Base-by-base conservation (phyloP, 495 filamentous ascomycete species). In the Annulohypoxylon bovei region DNA sequence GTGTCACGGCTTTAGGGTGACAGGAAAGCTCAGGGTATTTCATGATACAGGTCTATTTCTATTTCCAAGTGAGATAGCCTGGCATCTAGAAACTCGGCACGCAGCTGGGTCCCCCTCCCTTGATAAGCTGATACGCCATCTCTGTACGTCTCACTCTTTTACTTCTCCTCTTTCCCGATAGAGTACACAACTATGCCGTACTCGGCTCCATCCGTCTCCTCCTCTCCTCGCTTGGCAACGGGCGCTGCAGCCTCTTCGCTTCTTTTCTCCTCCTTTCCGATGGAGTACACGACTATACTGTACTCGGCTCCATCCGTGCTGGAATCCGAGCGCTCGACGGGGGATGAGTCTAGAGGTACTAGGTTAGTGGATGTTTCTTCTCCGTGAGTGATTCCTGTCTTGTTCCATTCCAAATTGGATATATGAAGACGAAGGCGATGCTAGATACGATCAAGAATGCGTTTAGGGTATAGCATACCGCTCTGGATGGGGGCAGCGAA, bases 401-500 rank as follows among this genome's bases (percentile, higher is more conserved):
- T 49, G 28, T 4, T n/a, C n/a, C n/a, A n/a, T n/a, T n/a, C n/a
- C n/a, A n/a, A n/a, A n/a, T n/a, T n/a, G n/a, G n/a, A n/a, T n/a
- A n/a, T n/a, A n/a, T 1, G 39, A 18, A 42, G 32, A 35, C 4
- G 32, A 35, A 35, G 18, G 8, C 20, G 54, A 3, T 3, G 4
- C 22, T n/a, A n/a, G n/a, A n/a, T n/a, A n/a, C n/a, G n/a, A n/a
- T n/a, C n/a, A n/a, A 12, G 22, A 49, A 4, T 27, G 12, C 2
- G 28, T 2, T n/a, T 3, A 5, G 16, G n/a, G n/a, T 5, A 44
- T 30, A 23, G 23, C 65, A 27, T 67, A 67, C 65, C 28, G 28
- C 20, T 67, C n/a, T 33, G 30, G 27, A 61, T 0, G n/a, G 65
- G 65, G 6, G 28, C 37, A 20, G 65, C 65, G 20, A 67, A 25